Percentiles rank a stretch among this genome's conserved stretches.
phyloP scores from a whole-genome alignment of 352 stramenopile species.

The Peronospora farinosa region DNA sequence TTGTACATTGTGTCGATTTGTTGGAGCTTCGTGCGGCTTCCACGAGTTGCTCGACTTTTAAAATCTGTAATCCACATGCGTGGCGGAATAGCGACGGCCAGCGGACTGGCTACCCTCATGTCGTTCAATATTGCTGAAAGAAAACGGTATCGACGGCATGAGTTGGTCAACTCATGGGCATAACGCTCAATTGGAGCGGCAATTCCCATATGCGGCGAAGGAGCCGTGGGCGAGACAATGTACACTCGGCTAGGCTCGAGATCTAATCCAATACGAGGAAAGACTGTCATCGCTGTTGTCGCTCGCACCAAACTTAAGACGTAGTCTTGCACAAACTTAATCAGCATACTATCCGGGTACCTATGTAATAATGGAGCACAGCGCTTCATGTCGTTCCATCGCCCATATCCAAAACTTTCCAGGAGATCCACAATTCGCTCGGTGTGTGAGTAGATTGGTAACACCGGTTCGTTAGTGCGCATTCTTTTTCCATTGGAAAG shows the following conservation, averaged over 20 bases:
- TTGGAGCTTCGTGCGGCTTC: conserved; percentile 40
- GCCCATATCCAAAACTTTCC: conserved; percentile 68
- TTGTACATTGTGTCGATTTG: conserved; percentile 69
- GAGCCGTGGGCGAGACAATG: conserved; percentile 15
- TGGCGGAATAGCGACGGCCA: conserved; percentile 24
- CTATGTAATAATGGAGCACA: conserved; percentile 23
- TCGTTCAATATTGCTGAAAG: conserved; percentile 41
- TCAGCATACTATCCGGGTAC: conserved; percentile 44
- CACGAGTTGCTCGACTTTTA: conserved; percentile 35
- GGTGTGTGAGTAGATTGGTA: conserved; percentile 36
- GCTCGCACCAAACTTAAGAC: conserved; percentile 48
- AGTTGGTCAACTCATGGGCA: conserved; percentile 29
- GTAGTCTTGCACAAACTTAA: conserved; percentile 42
- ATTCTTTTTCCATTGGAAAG: conserved; percentile 29
- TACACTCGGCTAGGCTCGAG: conserved; percentile 28
- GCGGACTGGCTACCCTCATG: conserved; percentile 25
- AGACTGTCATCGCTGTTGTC: conserved; percentile 24
- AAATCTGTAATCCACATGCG: conserved; percentile 30
- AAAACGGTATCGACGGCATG: conserved; percentile 42
- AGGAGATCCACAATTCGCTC: conserved; percentile 49
- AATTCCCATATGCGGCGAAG: conserved; percentile 15
- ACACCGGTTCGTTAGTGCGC: conserved; percentile 18
- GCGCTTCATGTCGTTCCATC: conserved; percentile 68
- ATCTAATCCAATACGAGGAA: conserved; percentile 27
- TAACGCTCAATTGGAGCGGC: conserved; percentile 34